Conservation (phyloP, 2,329 filamentous ascomycete genomes). For the Diplodia mutila region DNA sequence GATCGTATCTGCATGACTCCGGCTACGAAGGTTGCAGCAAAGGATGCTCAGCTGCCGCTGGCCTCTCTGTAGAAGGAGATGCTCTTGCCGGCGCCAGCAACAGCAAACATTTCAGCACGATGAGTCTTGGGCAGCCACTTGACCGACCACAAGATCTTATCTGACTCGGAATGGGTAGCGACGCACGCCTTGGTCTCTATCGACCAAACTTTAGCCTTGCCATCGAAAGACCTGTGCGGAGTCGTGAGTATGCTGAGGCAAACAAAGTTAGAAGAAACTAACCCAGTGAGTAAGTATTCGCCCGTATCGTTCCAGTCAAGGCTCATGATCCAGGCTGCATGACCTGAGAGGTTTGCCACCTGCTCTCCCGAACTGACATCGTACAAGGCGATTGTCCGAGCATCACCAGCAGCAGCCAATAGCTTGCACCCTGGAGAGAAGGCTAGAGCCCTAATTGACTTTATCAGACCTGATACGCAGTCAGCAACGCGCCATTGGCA, state of each 20-base stretch:
- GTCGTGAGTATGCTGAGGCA: background rate
- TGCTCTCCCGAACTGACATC: constrained; percentile 92
- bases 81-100: constrained; percentile 42
- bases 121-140: constrained; percentile 44
- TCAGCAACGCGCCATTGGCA: background rate
- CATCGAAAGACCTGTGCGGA: constrained; percentile 70
- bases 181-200: constrained; percentile 83
- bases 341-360: constrained; percentile 79
- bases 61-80: constrained; percentile 47
- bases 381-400: constrained; percentile 86
- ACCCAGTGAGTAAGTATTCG: constrained; percentile 85
- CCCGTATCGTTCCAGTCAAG: constrained; percentile 93
- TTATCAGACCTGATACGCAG: constrained; percentile 70
- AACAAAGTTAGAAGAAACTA: constrained; percentile 33
- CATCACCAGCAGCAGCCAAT: constrained; percentile 87
- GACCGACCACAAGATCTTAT: constrained; percentile 45
- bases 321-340: constrained; percentile 85
- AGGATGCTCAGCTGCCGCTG: constrained; percentile 33
- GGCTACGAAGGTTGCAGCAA: background rate
- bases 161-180: constrained; percentile 89
- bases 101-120: constrained; percentile 48
- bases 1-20: background rate
- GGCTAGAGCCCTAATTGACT: constrained; percentile 80
- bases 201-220: constrained; percentile 95
- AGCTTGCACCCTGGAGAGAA: constrained; percentile 87